These are phyloP conservation scores for Acanthamoeba lenticulata DNA, from an alignment of 208 protist genomes.

Conservation along the genomic window DNA sequence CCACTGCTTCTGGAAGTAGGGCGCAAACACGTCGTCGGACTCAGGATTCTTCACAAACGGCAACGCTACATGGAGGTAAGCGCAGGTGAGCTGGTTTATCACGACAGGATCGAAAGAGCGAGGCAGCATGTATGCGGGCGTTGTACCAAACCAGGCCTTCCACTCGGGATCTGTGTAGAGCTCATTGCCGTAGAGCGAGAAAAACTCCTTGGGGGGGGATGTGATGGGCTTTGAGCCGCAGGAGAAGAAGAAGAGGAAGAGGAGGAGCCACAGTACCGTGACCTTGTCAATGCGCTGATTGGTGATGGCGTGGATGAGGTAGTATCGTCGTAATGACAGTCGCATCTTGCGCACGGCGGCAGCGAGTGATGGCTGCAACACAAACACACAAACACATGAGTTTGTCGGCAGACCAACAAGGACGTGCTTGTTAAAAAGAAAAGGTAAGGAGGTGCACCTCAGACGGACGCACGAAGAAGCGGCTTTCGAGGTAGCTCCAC, in stretches of 20 bases:
- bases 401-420: too few species aligned
- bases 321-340: constrained; percentile 18
- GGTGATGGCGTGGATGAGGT: constrained; percentile 38
- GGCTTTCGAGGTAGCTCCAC: constrained; percentile 33
- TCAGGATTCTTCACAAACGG: constrained; percentile 57
- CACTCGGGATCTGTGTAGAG: constrained; percentile 34
- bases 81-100: too few species aligned
- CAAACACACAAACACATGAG: too few species aligned
- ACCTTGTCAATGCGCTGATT: constrained; percentile 15
- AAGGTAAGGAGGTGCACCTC: too few species aligned
- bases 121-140: too few species aligned
- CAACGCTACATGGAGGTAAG: constrained; percentile 18
- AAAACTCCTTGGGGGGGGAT: too few species aligned
- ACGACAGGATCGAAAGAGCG: too few species aligned
- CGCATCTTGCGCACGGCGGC: not conserved
- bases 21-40: not conserved
- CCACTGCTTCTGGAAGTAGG: constrained; percentile 58
- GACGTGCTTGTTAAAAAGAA: too few species aligned
- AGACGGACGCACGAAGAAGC: constrained; percentile 30
- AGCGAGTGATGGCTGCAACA: not conserved
- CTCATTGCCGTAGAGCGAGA: not conserved
- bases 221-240: too few species aligned
- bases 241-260: too few species aligned
- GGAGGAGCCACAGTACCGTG: too few species aligned
- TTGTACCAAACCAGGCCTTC: constrained; percentile 36